Conservation (phyloP, 2,329 filamentous ascomycete species). For the Lasiodiplodia gonubiensis region DNA sequence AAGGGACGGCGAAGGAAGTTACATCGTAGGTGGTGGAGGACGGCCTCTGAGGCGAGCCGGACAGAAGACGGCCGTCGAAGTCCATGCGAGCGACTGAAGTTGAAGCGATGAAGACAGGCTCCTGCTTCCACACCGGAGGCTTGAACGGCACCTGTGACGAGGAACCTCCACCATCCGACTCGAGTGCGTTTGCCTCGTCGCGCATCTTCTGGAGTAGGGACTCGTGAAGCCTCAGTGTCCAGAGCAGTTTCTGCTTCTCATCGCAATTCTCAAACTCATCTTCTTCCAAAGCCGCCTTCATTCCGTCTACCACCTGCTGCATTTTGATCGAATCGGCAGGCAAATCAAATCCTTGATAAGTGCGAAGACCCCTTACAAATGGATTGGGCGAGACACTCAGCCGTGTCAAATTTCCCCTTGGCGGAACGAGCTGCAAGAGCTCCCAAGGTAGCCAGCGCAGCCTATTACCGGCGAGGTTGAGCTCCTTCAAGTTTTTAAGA, state of each 20-base stretch:
- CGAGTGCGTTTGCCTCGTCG: neutral
- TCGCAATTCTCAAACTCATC: neutral
- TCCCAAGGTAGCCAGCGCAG: constrained; percentile 68
- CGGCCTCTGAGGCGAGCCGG: constrained; percentile 2
- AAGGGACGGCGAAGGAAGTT: constrained; percentile 15
- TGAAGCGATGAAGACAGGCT: constrained; percentile 28
- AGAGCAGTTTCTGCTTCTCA: constrained; percentile 8
- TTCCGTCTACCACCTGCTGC: neutral
- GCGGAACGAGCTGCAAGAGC: constrained; percentile 61
- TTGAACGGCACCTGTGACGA: neutral
- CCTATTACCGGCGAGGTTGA: constrained; percentile 71
- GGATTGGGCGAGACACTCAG: constrained; percentile 69
- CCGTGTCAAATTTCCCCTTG: constrained; percentile 53
- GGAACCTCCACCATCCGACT: neutral
- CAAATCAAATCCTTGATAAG: constrained; percentile 35
- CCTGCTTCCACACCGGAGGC: constrained; percentile 31
- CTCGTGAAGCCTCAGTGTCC: constrained; percentile 22
- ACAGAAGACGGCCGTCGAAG: constrained; percentile 37
- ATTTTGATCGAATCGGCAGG: constrained; percentile 43
- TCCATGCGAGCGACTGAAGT: constrained; percentile 33
- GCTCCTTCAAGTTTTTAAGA: constrained; percentile 63
- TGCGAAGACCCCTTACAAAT: constrained; percentile 54
- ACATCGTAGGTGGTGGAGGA: constrained; percentile 1
- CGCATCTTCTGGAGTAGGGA: constrained; percentile 7
- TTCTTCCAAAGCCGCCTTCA: neutral